These are phyloP conservation scores for Sarocladium strictum DNA, from an alignment of 2,329 filamentous ascomycete species.

Conservation along the genomic window DNA sequence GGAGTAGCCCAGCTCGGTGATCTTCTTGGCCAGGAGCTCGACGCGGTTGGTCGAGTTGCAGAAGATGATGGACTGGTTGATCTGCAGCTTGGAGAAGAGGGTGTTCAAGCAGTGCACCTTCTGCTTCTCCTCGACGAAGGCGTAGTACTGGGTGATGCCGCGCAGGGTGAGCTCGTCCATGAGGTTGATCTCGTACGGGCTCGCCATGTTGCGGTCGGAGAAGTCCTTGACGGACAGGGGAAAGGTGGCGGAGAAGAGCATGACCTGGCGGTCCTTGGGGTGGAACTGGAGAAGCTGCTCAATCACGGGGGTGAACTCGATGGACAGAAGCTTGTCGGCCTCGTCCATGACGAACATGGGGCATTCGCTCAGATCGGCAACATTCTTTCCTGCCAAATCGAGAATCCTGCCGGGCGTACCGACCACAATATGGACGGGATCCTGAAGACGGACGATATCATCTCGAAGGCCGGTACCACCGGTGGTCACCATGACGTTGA, in stretches of 20 bases:
- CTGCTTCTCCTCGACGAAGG: constrained; percentile 98
- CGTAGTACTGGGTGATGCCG: constrained; percentile 98
- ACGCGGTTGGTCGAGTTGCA: constrained; percentile 99
- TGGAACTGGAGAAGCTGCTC: constrained; percentile 94
- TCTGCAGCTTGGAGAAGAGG: constrained; percentile 96
- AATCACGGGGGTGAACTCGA: constrained; percentile 95
- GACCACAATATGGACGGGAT: constrained; percentile 94
- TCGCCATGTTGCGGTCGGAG: constrained; percentile 95
- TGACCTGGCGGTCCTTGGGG: constrained; percentile 95
- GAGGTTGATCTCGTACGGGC: constrained; percentile 96
- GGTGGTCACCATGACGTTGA: constrained; percentile 99
- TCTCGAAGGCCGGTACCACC: constrained; percentile 92
- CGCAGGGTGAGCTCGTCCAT: constrained; percentile 98
- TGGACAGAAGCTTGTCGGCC: constrained; percentile 93
- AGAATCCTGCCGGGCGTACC: constrained; percentile 95
- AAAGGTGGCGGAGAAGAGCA: constrained; percentile 98
- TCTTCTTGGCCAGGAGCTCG: constrained; percentile 96
- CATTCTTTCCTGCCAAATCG: constrained; percentile 91
- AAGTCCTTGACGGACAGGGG: constrained; percentile 96
- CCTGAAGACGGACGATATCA: constrained; percentile 91
- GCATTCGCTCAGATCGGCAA: constrained; percentile 92
- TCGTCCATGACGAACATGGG: constrained; percentile 99
- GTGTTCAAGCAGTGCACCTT: constrained; percentile 99
- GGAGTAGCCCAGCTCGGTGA: constrained; percentile 97
- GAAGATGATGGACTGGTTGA: constrained; percentile 99